Evolutionary conservation across 2,329 filamentous ascomycete species (phyloP).

Genomic region (Curvularia eragrostidis): DNA sequence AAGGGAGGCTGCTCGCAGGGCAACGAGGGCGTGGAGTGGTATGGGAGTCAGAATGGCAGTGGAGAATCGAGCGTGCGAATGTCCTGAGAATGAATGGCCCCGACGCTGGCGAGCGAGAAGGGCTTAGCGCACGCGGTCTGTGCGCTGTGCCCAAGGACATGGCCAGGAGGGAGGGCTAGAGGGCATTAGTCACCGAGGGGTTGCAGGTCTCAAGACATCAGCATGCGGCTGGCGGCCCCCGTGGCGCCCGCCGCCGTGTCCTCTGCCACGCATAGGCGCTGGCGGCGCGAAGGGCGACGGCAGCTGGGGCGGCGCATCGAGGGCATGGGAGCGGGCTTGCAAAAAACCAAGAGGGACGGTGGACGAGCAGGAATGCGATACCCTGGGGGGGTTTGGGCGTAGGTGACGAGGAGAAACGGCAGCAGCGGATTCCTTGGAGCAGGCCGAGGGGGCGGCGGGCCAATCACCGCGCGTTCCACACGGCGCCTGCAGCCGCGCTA

Average conservation of each 20-base stretch:
- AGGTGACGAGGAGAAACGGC: constrained; percentile 19
- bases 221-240: constrained; percentile 8
- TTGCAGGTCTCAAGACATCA: constrained; percentile 14
- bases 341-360: constrained; percentile 7
- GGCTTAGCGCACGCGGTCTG: constrained; percentile 16
- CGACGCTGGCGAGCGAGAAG: constrained; percentile 19
- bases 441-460: neutral
- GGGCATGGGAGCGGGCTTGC: neutral
- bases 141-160: constrained; percentile 15
- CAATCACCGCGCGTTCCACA: constrained; percentile 8
- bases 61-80: constrained; percentile 29
- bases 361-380: constrained; percentile 10
- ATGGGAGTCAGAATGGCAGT: constrained; percentile 34
- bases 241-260: neutral
- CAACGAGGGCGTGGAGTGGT: constrained; percentile 28
- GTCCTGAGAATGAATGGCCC: constrained; percentile 24
- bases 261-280: neutral
- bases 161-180: constrained; percentile 24
- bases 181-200: constrained; percentile 24
- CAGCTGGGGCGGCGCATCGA: neutral
- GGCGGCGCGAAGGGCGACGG: neutral
- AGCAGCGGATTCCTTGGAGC: constrained; percentile 12
- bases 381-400: constrained; percentile 12
- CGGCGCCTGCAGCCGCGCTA: constrained; percentile 9
- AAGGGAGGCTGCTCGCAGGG: constrained; percentile 10